Conservation (phyloP, 805 yeast species). For the Cyberlindnera americana region DNA sequence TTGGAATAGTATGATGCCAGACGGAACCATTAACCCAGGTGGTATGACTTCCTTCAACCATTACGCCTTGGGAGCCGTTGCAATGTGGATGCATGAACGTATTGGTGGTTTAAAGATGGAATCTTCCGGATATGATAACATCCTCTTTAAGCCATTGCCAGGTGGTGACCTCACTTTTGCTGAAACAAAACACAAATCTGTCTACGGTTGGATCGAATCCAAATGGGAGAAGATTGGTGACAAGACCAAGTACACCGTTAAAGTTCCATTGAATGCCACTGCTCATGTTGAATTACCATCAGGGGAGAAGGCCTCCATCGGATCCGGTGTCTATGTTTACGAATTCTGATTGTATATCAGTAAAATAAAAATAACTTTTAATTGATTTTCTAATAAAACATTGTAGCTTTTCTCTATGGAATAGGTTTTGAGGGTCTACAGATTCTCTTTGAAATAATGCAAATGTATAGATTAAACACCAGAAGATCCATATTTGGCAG, state of each 20-base stretch:
- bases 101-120: slow-evolving; percentile 17
- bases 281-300: slow-evolving; percentile 17
- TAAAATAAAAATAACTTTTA: too few relatives aligned
- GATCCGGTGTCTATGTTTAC: slow-evolving; percentile 9
- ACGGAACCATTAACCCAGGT: slow-evolving; percentile 21
- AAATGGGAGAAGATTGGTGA: slow-evolving; percentile 11
- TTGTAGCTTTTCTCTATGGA: too few relatives aligned
- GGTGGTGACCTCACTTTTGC: slow-evolving; percentile 17
- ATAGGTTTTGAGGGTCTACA: too few relatives aligned
- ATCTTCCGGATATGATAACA: slow-evolving; percentile 9
- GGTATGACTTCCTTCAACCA: slow-evolving; percentile 23
- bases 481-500: slow-evolving; percentile 78
- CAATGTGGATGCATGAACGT: slow-evolving; percentile 20
- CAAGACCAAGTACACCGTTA: slow-evolving; percentile 9
- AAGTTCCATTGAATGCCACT: slow-evolving; percentile 14
- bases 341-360: neutral
- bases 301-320: slow-evolving; percentile 7
- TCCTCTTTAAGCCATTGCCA: slow-evolving; percentile 15
- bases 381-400: too few relatives aligned
- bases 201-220: slow-evolving; percentile 19
- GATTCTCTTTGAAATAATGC: neutral
- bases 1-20: slow-evolving; percentile 21
- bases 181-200: slow-evolving; percentile 14
- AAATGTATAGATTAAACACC: slow-evolving; percentile 56
- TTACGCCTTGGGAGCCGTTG: slow-evolving; percentile 23